Evolutionary conservation across 306 rosid genomes (phyloP).

Genomic region (Macrotyloma uniflorum): DNA sequence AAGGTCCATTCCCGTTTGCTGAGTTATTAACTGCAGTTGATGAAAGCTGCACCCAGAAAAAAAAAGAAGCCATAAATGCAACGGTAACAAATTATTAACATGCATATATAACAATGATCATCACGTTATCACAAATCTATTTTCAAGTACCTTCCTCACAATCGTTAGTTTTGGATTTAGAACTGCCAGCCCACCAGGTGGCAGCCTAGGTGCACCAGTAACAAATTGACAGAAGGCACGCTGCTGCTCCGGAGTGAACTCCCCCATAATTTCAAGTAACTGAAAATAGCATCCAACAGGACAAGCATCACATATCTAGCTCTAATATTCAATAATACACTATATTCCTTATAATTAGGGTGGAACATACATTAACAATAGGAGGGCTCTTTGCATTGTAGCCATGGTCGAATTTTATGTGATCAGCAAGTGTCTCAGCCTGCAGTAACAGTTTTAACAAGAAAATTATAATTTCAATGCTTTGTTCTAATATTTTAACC

Average conservation of each 20-base stretch:
- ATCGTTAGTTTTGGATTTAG: slow-evolving; percentile 86
- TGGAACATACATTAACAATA: slow-evolving; percentile 63
- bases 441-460: slow-evolving; percentile 35
- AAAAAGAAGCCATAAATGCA: slow-evolving; percentile 5
- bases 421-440: slow-evolving; percentile 85
- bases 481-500: slow-evolving; percentile 19
- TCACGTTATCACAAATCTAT: neutral
- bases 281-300: slow-evolving; percentile 43
- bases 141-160: slow-evolving; percentile 75
- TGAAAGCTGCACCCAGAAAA: slow-evolving; percentile 64
- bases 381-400: slow-evolving; percentile 93
- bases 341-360: neutral
- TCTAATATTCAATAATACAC: slow-evolving; percentile 8
- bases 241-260: slow-evolving; percentile 88
- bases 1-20: slow-evolving; percentile 64
- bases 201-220: slow-evolving; percentile 96
- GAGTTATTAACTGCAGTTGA: slow-evolving; percentile 57
- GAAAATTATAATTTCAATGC: neutral
- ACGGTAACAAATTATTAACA: neutral
- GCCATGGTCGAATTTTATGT: slow-evolving; percentile 93
- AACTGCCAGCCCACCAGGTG: slow-evolving; percentile 91
- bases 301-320: slow-evolving; percentile 23
- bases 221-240: slow-evolving; percentile 94
- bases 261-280: slow-evolving; percentile 97
- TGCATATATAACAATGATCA: neutral